Evolutionary conservation across 1,139 yeast genomes (phyloP).

Genomic region (Taiozyma sp.): DNA sequence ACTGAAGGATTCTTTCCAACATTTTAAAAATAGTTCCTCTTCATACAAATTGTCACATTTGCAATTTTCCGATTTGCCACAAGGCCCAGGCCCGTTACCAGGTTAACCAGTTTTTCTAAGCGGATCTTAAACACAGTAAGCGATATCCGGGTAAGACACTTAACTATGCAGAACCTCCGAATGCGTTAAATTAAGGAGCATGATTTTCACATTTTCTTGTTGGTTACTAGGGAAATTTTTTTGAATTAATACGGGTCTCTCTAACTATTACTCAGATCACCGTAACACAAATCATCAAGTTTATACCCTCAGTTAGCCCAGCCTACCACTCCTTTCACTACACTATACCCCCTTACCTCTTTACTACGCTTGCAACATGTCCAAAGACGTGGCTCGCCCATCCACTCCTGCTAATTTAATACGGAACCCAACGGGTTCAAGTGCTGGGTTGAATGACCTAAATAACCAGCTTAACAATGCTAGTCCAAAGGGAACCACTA

Average conservation of each 20-base stretch:
- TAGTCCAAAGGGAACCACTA: background rate
- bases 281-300: background rate
- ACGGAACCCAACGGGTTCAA: background rate
- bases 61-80: background rate
- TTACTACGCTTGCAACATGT: background rate
- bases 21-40: no score
- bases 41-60: no score
- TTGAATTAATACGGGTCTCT: background rate
- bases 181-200: background rate
- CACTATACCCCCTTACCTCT: background rate
- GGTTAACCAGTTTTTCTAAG: background rate
- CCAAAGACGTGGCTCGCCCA: background rate
- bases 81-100: background rate
- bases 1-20: no score
- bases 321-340: background rate
- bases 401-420: background rate
- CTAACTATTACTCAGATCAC: background rate
- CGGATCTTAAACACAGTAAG: background rate
- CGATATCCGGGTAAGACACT: background rate
- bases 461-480: background rate
- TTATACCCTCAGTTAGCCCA: background rate
- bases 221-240: background rate
- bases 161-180: background rate
- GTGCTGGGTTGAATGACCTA: background rate
- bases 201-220: constrained; percentile 1